Percentiles rank a stretch among this genome's conserved stretches.
Conservation (phyloP, 805 yeast genomes). For the Metschnikowia cerradonensis region DNA sequence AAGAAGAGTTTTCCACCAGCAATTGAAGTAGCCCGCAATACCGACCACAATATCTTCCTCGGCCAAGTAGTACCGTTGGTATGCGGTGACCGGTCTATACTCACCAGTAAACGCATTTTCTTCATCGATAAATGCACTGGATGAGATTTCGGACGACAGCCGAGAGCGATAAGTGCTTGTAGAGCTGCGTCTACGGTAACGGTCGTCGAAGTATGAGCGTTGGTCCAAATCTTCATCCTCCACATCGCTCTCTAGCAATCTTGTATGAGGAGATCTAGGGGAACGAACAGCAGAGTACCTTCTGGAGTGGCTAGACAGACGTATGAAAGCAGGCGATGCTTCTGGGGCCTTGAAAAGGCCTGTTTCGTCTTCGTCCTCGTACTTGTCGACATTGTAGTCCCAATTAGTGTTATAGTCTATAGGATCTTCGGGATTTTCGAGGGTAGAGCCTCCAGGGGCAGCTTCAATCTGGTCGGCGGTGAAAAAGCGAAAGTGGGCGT, state of each 20-base stretch:
- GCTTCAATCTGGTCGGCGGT: constrained; percentile 75
- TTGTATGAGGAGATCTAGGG: constrained; percentile 11
- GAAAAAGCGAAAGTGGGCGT: constrained; percentile 67
- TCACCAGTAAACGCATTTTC: constrained; percentile 11
- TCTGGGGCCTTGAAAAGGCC: not conserved
- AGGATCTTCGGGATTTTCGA: constrained; percentile 51
- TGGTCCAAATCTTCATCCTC: constrained; percentile 11
- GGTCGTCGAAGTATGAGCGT: constrained; percentile 21
- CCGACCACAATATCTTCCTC: constrained; percentile 95
- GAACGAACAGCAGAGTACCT: constrained; percentile 7
- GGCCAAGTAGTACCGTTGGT: constrained; percentile 85
- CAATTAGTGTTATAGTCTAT: constrained; percentile 74
- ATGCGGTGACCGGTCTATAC: constrained; percentile 36
- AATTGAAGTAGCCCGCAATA: constrained; percentile 80
- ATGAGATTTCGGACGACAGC: constrained; percentile 6
- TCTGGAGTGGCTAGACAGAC: constrained; percentile 2
- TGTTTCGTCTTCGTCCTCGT: constrained; percentile 20
- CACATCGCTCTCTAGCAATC: not conserved
- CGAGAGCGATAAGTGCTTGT: constrained; percentile 8
- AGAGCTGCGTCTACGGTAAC: constrained; percentile 24
- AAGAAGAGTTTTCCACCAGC: constrained; percentile 39
- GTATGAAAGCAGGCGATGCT: not conserved
- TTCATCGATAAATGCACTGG: constrained; percentile 6
- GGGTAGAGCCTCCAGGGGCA: constrained; percentile 85
- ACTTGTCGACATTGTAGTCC: constrained; percentile 57